phyloP scores from a whole-genome alignment of 495 filamentous ascomycete genomes.

The Trichoderma virens region DNA sequence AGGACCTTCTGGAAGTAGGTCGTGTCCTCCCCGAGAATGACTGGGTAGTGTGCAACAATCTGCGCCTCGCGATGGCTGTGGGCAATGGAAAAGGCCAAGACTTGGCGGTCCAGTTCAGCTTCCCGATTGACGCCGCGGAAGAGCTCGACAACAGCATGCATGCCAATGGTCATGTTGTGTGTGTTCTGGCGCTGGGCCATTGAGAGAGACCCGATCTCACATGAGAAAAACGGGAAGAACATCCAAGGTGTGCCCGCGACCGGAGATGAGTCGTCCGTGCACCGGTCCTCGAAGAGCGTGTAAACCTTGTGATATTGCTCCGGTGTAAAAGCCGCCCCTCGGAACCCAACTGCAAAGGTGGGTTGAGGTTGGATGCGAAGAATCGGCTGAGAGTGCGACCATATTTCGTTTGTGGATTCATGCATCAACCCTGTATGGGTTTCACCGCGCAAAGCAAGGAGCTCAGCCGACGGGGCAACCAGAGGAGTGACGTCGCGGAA shows the following conservation, averaged over 20 bases:
- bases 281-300: slow-evolving; percentile 24
- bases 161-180: slow-evolving; percentile 28
- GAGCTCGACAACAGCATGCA: slow-evolving; percentile 29
- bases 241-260: slow-evolving; percentile 33
- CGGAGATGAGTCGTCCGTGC: slow-evolving; percentile 17
- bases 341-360: slow-evolving; percentile 36
- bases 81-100: slow-evolving; percentile 39
- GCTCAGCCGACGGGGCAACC: slow-evolving; percentile 31
- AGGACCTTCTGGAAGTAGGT: slow-evolving; percentile 24
- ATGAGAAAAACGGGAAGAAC: slow-evolving; percentile 36
- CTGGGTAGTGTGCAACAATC: slow-evolving; percentile 29
- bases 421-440: slow-evolving; percentile 23
- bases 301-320: slow-evolving; percentile 32
- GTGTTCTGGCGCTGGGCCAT: neutral
- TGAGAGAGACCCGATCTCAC: slow-evolving; percentile 18
- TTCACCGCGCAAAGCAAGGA: slow-evolving; percentile 21
- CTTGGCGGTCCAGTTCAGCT: slow-evolving; percentile 29
- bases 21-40: slow-evolving; percentile 23
- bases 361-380: slow-evolving; percentile 32
- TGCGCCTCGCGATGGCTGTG: slow-evolving; percentile 30
- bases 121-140: slow-evolving; percentile 25
- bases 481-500: slow-evolving; percentile 25
- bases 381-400: slow-evolving; percentile 28
- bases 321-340: slow-evolving; percentile 30
- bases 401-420: slow-evolving; percentile 38